Conservation (phyloP, 345 rosid genomes). For the Toxicodendron radicans region DNA sequence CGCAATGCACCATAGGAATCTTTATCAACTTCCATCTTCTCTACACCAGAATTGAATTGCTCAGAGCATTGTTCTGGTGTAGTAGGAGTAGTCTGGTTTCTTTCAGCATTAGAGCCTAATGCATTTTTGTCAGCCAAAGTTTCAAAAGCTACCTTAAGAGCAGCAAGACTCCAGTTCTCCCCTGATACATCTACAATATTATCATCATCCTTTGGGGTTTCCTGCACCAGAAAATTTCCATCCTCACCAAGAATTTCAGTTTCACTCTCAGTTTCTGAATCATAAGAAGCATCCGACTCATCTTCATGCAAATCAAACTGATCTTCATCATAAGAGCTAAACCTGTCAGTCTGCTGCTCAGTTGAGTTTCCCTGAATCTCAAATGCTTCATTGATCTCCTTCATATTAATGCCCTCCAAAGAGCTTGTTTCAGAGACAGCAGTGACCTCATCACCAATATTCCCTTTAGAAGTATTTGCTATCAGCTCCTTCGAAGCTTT, state of each 20-base stretch:
- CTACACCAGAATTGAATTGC: conserved; percentile 25
- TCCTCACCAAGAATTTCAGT: conserved; percentile 48
- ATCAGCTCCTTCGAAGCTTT: conserved; percentile 59
- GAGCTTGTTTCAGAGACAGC: conserved; percentile 34
- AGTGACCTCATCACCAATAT: conserved; percentile 30
- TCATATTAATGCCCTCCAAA: conserved; percentile 51
- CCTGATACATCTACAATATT: conserved; percentile 30
- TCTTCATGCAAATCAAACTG: conserved; percentile 35
- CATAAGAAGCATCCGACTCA: conserved; percentile 48
- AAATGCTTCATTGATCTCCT: conserved; percentile 81
- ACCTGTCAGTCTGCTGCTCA: conserved; percentile 46
- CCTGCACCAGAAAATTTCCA: conserved; percentile 27
- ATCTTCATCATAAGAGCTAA: conserved; percentile 58
- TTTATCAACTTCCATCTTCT: conserved; percentile 28
- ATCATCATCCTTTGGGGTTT: conserved; percentile 29
- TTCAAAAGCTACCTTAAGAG: conserved; percentile 76
- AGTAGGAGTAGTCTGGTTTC: conserved; percentile 12
- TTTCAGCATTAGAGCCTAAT: conserved; percentile 25
- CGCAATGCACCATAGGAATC: conserved; percentile 34
- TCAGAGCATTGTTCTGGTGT: conserved; percentile 26
- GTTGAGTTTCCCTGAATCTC: conserved; percentile 35
- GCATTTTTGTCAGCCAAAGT: conserved; percentile 48
- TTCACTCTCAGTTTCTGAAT: conserved; percentile 70
- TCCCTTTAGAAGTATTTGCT: conserved; percentile 27
- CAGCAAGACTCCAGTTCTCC: conserved; percentile 48